Evolutionary conservation across 2,329 filamentous ascomycete species (phyloP), one percentile per base, ranked within the genome.

Genomic region (Colletotrichum eleusines): DNA sequence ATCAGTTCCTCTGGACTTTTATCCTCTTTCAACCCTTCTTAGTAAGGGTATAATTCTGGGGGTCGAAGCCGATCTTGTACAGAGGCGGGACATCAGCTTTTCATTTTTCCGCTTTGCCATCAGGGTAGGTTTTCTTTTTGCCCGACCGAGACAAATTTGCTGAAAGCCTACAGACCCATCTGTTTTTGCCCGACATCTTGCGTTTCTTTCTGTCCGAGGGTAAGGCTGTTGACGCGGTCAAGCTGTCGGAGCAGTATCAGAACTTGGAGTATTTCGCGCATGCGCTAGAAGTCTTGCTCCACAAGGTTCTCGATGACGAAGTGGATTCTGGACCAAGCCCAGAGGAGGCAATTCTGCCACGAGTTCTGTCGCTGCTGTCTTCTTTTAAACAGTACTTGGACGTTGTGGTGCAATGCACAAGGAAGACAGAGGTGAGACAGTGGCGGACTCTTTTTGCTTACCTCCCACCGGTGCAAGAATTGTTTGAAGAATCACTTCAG

Each of bases 391-490:
- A 94, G 69, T 99, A 98, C 77, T 90, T 98, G 20, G 95, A 98
- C 76, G 96, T 98, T 69, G 91, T 99, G 31, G 92, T 99, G 26
- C 96, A 97, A 81, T 99, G 96, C 81, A 98, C 96, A 1, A 92
- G 96, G 65, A 99, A 99, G 81, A 99, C 96, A 0, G 96, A 99
- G 78, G 90, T 97, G 9, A 90, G 95, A 48, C 97, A 94, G 66
- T 99, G 96, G 96, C 91, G 92, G 71, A 98, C 96, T 0, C 86
- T 99, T 1, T 99, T 99, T 80, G 90, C 91, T 5, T 94, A 98
- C 76, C 86, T 99, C 1, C 96, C 96, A 0, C 94, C 95, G 1
- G 94, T 95, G 5, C 92, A 94, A 76, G 93, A 96, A 75, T 87
- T 99, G 0, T 99, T 99, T 76, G 95, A 99, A 79, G 94, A 97